Evolutionary conservation across 257 asterid genomes (phyloP).

Genomic region (Fraxinus pennsylvanica): DNA sequence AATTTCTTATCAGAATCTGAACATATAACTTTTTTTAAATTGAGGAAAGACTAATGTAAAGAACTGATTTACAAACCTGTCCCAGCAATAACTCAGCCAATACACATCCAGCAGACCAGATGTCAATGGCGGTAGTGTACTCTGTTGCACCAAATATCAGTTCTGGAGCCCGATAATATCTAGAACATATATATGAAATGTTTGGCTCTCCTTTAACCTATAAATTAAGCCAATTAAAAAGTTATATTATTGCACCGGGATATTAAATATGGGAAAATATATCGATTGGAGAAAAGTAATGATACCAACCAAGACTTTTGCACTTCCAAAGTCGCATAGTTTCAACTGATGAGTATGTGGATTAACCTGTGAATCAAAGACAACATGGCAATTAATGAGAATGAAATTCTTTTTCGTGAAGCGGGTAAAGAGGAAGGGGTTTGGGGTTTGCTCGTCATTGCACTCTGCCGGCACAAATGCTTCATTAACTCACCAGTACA

Average conservation of each 20-base stretch:
- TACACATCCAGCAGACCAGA: slow-evolving; percentile 68
- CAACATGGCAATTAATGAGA: slow-evolving; percentile 7
- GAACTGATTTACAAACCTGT: slow-evolving; percentile 44
- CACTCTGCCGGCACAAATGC: neutral
- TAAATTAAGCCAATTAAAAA: slow-evolving; percentile 11
- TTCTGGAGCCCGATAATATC: slow-evolving; percentile 65
- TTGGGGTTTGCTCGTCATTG: neutral
- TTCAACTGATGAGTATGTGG: slow-evolving; percentile 92
- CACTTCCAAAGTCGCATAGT: slow-evolving; percentile 95
- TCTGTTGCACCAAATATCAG: slow-evolving; percentile 63
- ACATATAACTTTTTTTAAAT: slow-evolving; percentile 1
- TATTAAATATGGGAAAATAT: neutral
- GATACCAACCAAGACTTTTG: slow-evolving; percentile 66
- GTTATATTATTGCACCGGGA: neutral
- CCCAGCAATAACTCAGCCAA: slow-evolving; percentile 58
- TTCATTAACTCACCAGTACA: slow-evolving; percentile 22
- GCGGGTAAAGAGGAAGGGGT: neutral
- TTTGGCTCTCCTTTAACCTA: slow-evolving; percentile 67
- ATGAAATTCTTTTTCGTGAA: neutral
- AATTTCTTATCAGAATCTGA: slow-evolving; percentile 18
- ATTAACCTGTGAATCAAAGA: slow-evolving; percentile 55
- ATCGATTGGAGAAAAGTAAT: neutral
- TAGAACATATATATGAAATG: slow-evolving; percentile 58
- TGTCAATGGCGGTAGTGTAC: slow-evolving; percentile 61
- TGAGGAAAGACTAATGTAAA: neutral